Percentiles rank a stretch among this genome's conserved stretches.
These are phyloP conservation scores for Dioszegia hungarica DNA, from an alignment of 768 basidiomycete genomes.

Conservation along the genomic window DNA sequence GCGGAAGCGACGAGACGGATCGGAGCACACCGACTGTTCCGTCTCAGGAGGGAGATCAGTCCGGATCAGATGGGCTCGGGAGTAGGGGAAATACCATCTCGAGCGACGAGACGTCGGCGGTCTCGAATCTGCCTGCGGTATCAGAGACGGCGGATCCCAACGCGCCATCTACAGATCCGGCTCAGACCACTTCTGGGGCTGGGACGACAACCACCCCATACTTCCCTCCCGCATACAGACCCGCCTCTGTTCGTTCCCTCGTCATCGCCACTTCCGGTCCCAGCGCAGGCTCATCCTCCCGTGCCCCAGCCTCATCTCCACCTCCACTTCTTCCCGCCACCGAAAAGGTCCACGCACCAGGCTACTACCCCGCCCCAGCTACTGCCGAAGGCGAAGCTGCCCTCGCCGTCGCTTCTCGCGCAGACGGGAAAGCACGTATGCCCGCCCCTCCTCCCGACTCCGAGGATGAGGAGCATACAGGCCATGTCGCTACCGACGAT, in stretches of 20 bases:
- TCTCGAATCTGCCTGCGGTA: neutral
- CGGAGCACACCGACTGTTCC: conserved; percentile 6
- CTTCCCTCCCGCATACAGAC: conserved; percentile 44
- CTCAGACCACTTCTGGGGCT: no score
- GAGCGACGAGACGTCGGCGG: neutral
- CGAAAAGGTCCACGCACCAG: conserved; percentile 36
- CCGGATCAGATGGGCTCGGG: neutral
- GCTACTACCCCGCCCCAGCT: conserved; percentile 47
- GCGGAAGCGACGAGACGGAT: conserved; percentile 3
- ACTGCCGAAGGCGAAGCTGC: conserved; percentile 44
- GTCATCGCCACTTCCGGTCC: neutral
- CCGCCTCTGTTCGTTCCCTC: conserved; percentile 32
- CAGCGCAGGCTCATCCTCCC: neutral
- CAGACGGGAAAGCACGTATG: conserved; percentile 31
- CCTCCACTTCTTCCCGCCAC: conserved; percentile 1
- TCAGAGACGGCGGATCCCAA: no score
- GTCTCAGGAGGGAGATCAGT: neutral
- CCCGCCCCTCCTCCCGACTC: conserved; percentile 7
- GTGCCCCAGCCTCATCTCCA: neutral
- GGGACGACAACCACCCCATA: conserved; percentile 14
- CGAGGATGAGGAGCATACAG: conserved; percentile 4
- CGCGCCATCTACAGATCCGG: no score
- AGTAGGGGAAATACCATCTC: neutral
- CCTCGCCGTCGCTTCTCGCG: conserved; percentile 31
- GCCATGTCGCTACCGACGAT: conserved; percentile 48